Evolutionary conservation across 2,329 filamentous ascomycete genomes (phyloP).

Genomic region (Botrytis byssoidea): DNA sequence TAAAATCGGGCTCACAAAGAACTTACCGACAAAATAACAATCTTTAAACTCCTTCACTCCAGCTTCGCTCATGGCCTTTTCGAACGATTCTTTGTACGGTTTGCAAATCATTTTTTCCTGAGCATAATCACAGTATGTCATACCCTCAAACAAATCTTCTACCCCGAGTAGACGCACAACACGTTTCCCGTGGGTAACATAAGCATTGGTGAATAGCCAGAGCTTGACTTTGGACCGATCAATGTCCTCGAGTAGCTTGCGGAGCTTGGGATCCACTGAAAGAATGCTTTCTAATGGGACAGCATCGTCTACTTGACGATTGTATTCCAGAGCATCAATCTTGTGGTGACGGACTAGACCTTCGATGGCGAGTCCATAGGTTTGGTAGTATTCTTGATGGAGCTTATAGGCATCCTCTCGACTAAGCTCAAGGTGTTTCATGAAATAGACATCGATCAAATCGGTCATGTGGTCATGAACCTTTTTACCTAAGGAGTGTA

Average conservation of each 20-base stretch:
- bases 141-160: conserved; percentile 88
- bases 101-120: conserved; percentile 78
- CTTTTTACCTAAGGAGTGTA: conserved; percentile 57
- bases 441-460: conserved; percentile 61
- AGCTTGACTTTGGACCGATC: conserved; percentile 79
- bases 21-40: conserved; percentile 90
- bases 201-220: conserved; percentile 97
- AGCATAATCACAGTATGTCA: conserved; percentile 92
- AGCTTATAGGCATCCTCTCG: conserved; percentile 79
- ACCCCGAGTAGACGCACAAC: conserved; percentile 79
- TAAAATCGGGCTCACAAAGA: neutral
- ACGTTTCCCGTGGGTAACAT: conserved; percentile 79
- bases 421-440: conserved; percentile 69
- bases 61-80: conserved; percentile 85
- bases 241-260: conserved; percentile 75
- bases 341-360: conserved; percentile 91
- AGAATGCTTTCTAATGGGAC: conserved; percentile 83
- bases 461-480: conserved; percentile 87
- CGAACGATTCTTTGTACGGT: conserved; percentile 77
- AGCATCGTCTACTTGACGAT: conserved; percentile 90
- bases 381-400: conserved; percentile 89
- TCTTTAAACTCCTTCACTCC: conserved; percentile 64
- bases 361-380: conserved; percentile 96
- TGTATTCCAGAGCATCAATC: conserved; percentile 94
- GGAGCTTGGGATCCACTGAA: conserved; percentile 71